Percentiles rank a stretch among this genome's conserved stretches.
Conservation (phyloP, 2,329 filamentous ascomycete species). For the Sporothrix pallida region DNA sequence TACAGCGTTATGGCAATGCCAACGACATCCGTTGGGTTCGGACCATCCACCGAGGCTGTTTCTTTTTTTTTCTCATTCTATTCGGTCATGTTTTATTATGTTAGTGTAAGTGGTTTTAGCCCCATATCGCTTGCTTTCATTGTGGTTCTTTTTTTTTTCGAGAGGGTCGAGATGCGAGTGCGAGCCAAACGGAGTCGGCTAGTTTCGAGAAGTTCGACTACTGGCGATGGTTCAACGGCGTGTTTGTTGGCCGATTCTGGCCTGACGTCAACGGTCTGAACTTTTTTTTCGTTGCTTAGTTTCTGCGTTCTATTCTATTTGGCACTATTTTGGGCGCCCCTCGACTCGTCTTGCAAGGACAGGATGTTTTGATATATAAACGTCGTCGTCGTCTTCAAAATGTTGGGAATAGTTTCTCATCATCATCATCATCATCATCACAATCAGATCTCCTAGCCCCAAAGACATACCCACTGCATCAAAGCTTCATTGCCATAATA, state of each 20-base stretch:
- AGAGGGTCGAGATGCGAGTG: neutral
- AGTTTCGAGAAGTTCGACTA: neutral
- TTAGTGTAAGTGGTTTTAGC: neutral
- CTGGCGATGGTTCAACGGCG: neutral
- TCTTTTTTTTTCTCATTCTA: neutral
- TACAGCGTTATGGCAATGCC: too few species aligned
- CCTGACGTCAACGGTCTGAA: neutral
- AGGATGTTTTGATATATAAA: neutral
- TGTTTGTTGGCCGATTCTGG: slow-evolving; percentile 25
- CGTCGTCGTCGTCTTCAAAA: neutral
- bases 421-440: slow-evolving; percentile 2
- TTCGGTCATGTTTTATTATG: neutral
- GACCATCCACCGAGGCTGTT: neutral
- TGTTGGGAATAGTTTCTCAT: slow-evolving; percentile 4
- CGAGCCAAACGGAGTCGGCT: slow-evolving; percentile 24
- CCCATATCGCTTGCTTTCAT: neutral
- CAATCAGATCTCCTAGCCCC: neutral
- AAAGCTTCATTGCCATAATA: neutral
- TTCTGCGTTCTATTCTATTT: neutral
- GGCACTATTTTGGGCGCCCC: neutral
- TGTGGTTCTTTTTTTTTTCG: neutral
- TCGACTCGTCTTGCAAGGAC: neutral
- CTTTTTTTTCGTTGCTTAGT: neutral
- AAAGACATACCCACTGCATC: neutral
- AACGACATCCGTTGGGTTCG: slow-evolving; percentile 14